Evolutionary conservation across 768 basidiomycete genomes (phyloP), one percentile per base, ranked within the genome.

Genomic region (Collybiopsis luxurians): DNA sequence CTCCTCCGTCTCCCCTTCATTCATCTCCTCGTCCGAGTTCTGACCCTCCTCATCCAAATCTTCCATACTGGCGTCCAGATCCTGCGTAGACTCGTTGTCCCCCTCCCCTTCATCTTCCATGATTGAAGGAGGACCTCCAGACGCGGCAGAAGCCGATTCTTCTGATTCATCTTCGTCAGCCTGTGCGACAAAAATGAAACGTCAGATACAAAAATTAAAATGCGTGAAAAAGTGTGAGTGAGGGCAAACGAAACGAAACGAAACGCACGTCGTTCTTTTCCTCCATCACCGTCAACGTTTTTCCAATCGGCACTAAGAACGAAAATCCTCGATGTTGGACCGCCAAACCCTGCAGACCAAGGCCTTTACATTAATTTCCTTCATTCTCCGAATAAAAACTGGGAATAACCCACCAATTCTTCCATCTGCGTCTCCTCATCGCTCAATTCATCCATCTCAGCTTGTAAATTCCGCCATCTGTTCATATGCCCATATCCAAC

Each of bases 381-480:
- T n/a, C n/a, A n/a, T n/a, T n/a, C n/a, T n/a, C n/a, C n/a, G n/a
- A n/a, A n/a, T n/a, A n/a, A n/a, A n/a, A n/a, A n/a, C n/a, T n/a
- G n/a, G n/a, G n/a, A n/a, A n/a, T n/a, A n/a, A 73, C 82, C 60
- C 64, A 88, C 90, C 61, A 83, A 75, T 43, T 88, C 87, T 57
- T 92, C 90, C n/a, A 92, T 66, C 62, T 92, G 89, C 51, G 77
- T 81, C 70, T 92, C 91, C 67, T 92, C 91, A 56, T 92, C 91
- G 57, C 89, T 91, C 59, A 93, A 71, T 63, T 93, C 89, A 47
- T 90, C 88, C 78, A 90, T 87, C 67, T 93, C 90, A 39, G 83
- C 81, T 59, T 82, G 79, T 28, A 91, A 67, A 68, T 92, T 86
- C 23, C 91, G 82, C 40, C 79, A 75, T 30, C 79, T 76, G 62